Base-by-base conservation (phyloP, 2,329 filamentous ascomycete genomes). In the Tolypocladium nubicola region DNA sequence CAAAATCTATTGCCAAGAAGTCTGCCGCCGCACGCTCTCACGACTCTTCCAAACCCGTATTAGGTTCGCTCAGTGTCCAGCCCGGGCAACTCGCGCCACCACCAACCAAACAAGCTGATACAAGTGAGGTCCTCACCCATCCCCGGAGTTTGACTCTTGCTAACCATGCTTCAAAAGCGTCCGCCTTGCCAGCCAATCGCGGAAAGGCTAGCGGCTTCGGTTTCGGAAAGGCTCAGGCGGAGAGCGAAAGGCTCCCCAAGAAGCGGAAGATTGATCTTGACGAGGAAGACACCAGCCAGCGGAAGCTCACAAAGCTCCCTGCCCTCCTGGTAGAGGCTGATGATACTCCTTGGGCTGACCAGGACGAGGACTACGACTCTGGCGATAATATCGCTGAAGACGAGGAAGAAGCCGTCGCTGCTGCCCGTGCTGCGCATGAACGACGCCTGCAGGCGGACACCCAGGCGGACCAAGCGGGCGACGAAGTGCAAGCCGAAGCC, bases 291-390 rank as follows among this genome's bases (percentile, higher is more conserved):
- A 86, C 85, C 38, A 88, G 87, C 2, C 86, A 89, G 67, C 89
- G 91, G 70, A 97, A 95, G 75, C 82, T 99, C 62, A 90, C 90
- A 68, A 94, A 92, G 74, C 84, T 99, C 60, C 92, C 93, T 58
- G 87, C 87, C 62, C 83, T 89, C 59, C 82, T 87, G 56, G 77
- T 89, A 56, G 82, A 86, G 67, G 81, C 79, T 60, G 82, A 86
- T 61, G 77, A 81, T 69, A 79, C 79, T 59, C 78, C 81, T 63
- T 81, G 85, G 69, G 80, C 76, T 66, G 80, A 82, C 67, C 80
- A 84, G 70, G 83, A 85, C 57, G 85, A 83, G 53, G 86, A 87
- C 56, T 84, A 86, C 56, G 89, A 89, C 55, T 87, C 86, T 64
- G 84, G 84, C 55, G 88, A 87, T 61, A 87, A 86, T 66, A 89